Conservation (phyloP, 495 filamentous ascomycete species). For the Podospora tetraspora region DNA sequence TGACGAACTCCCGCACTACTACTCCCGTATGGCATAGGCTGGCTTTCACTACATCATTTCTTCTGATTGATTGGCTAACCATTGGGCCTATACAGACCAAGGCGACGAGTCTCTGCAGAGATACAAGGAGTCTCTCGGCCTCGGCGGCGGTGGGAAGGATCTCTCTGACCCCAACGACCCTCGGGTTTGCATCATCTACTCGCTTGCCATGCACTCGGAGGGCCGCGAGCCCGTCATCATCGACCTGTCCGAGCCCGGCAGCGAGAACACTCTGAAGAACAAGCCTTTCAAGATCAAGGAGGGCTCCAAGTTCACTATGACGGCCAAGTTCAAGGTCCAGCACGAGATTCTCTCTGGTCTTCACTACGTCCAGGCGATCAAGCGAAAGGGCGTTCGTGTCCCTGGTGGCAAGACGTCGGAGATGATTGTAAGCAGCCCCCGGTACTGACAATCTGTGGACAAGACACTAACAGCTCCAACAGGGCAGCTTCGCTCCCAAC, state of each 20-base stretch:
- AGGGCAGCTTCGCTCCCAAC: slow-evolving; percentile 85
- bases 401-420: slow-evolving; percentile 74
- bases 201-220: slow-evolving; percentile 73
- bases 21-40: not conserved
- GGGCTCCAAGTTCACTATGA: slow-evolving; percentile 86
- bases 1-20: not conserved
- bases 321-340: slow-evolving; percentile 87
- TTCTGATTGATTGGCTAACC: slow-evolving; percentile 13
- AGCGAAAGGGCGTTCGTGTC: slow-evolving; percentile 75
- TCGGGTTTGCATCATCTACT: slow-evolving; percentile 81
- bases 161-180: slow-evolving; percentile 71
- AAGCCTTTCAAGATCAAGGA: slow-evolving; percentile 97
- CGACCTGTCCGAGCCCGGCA: slow-evolving; percentile 61
- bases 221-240: slow-evolving; percentile 80
- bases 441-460: not conserved
- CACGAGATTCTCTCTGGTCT: slow-evolving; percentile 90
- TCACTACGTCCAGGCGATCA: slow-evolving; percentile 90
- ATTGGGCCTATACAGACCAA: slow-evolving; percentile 41
- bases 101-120: slow-evolving; percentile 89
- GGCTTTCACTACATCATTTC: not conserved
- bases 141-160: slow-evolving; percentile 52
- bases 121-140: slow-evolving; percentile 93
- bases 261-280: slow-evolving; percentile 67
- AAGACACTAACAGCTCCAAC: not conserved
- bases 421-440: slow-evolving; percentile 72